Conservation (phyloP, 129 eudicot species). For the Kitagawia praeruptora region DNA sequence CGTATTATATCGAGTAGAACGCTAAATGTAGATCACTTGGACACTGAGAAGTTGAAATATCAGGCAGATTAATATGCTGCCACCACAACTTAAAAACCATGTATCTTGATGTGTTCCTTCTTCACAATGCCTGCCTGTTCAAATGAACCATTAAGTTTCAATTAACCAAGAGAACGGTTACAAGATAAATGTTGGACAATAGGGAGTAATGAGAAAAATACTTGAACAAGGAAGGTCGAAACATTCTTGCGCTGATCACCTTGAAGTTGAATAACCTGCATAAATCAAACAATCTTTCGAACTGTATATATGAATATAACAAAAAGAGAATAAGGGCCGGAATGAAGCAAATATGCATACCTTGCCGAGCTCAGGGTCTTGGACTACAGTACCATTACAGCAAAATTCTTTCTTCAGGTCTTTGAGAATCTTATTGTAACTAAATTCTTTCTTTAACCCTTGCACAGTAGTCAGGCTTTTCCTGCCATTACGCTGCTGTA, state of each 20-base stretch:
- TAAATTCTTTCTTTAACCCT: conserved; percentile 78
- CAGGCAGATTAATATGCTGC: conserved; percentile 21
- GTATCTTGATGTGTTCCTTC: conserved; percentile 76
- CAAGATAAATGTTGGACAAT: not conserved
- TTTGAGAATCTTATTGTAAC: conserved; percentile 71
- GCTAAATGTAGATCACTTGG: conserved; percentile 17
- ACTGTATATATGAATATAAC: not conserved
- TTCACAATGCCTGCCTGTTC: conserved; percentile 71
- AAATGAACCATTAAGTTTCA: not conserved
- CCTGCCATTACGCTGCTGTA: conserved; percentile 84
- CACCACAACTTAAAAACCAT: conserved; percentile 51
- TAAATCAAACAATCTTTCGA: not conserved
- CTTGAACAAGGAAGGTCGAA: conserved; percentile 74
- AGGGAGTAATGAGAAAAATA: conserved; percentile 11
- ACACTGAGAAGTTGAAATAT: conserved; percentile 34
- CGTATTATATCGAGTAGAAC: conserved; percentile 20
- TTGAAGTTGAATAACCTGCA: conserved; percentile 73
- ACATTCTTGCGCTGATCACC: conserved; percentile 88
- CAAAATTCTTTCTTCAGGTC: conserved; percentile 85
- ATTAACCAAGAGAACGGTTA: not conserved
- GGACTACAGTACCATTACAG: conserved; percentile 91
- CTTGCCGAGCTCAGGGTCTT: conserved; percentile 87
- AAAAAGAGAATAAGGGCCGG: not conserved
- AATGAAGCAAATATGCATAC: conserved; percentile 12
- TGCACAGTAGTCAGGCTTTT: conserved; percentile 87